phyloP scores from a whole-genome alignment of 1,284 basidiomycete genomes.

The Moesziomyces parantarcticus region DNA sequence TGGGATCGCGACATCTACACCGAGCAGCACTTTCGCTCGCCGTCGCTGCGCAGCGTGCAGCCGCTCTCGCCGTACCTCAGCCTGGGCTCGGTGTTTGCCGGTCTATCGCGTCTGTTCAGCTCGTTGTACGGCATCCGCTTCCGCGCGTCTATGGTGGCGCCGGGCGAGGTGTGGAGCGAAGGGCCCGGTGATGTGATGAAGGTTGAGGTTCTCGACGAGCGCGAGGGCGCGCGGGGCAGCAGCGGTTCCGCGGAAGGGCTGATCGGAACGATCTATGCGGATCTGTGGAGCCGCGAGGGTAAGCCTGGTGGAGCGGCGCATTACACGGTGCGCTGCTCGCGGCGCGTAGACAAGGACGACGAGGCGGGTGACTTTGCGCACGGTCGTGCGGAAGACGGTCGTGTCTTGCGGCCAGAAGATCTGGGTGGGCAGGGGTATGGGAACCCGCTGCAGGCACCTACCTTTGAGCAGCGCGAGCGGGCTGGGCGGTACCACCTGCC shows the following conservation, averaged over 20 bases:
- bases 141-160: slow-evolving; percentile 56
- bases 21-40: slow-evolving; percentile 50
- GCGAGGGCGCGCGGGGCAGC: slow-evolving; percentile 72
- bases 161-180: slow-evolving; percentile 88
- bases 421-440: slow-evolving; percentile 34
- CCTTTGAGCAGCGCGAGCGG: slow-evolving; percentile 70
- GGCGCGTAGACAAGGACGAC: slow-evolving; percentile 91
- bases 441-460: slow-evolving; percentile 55
- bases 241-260: slow-evolving; percentile 66
- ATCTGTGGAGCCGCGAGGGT: slow-evolving; percentile 84
- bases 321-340: slow-evolving; percentile 94
- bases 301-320: slow-evolving; percentile 94
- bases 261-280: slow-evolving; percentile 93
- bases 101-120: slow-evolving; percentile 61
- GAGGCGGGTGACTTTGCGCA: slow-evolving; percentile 74
- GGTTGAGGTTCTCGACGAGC: slow-evolving; percentile 89
- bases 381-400: slow-evolving; percentile 69
- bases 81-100: slow-evolving; percentile 64
- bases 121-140: slow-evolving; percentile 64
- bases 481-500: slow-evolving; percentile 79
- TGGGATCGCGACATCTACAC: slow-evolving; percentile 67
- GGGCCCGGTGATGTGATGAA: slow-evolving; percentile 78
- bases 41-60: slow-evolving; percentile 38
- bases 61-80: slow-evolving; percentile 63
- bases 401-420: slow-evolving; percentile 18